Evolutionary conservation across 2,329 filamentous ascomycete genomes (phyloP), one percentile per base, ranked within the genome.

Genomic region (Coniochaeta sp.): DNA sequence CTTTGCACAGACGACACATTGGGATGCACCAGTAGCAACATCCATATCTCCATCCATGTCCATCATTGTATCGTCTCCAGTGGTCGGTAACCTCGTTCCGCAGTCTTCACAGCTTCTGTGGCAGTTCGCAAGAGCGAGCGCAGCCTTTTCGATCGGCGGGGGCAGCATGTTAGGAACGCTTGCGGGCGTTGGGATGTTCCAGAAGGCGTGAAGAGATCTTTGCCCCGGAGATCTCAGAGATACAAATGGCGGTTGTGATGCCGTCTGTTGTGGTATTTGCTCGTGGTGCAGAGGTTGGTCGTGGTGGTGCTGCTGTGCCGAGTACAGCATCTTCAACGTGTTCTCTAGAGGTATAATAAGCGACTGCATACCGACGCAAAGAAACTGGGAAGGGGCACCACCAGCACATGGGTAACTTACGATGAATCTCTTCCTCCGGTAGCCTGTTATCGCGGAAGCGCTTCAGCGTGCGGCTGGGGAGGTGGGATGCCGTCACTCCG

Each of bases 381-480:
- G 16, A 28, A 19, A 34, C 52, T 17, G 43, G 19, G 26, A n/a
- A 19, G 38, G 9, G 38, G 17, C 11, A n/a, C 4, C 6, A n/a
- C 16, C 38, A 9, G 4, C 38, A 40, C 38, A 40, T 16, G 43
- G 24, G 24, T 11, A 24, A 47, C 81, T 70, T 75, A 85, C 83
- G 74, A 64, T 86, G 79, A 7, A 86, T 77, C 59, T 79, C 73
- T 7, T 77, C 70, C 36, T 86, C 81, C 0, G 83, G 80, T 0
- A 85, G 85, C 7, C 85, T 76, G 60, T 76, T 80, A 69, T 87
- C 77, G 61, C 85, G 83, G 62, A 82, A 78, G 8, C 85, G 81
- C 72, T 88, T 88, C 67, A 82, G 72, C 1, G 85, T 88, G 28
- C 85, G 81, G 64, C 83, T 81, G 58, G 77, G 73, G 16, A 84